phyloP scores from a whole-genome alignment of 192 early-diverging fungal genomes.

The Backusella morwellensis region DNA sequence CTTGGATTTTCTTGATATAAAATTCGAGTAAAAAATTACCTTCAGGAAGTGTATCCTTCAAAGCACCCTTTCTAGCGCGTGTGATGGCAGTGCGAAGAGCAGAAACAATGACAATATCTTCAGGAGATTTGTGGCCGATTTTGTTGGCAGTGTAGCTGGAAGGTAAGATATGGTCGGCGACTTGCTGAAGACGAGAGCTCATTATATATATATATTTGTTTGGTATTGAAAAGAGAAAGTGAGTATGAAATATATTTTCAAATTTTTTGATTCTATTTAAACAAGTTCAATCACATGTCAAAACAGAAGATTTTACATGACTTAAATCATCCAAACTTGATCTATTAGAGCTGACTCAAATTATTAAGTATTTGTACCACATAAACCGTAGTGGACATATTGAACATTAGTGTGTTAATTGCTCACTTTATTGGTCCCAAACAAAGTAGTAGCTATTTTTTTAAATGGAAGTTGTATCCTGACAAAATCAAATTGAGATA shows the following conservation, averaged over 20 bases:
- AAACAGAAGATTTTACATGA: neutral
- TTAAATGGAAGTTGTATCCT: neutral
- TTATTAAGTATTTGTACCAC: neutral
- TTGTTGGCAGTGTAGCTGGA: slow-evolving; percentile 45
- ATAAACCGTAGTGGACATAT: neutral
- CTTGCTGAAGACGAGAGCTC: slow-evolving; percentile 54
- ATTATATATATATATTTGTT: slow-evolving; percentile 22
- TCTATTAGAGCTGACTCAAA: slow-evolving; percentile 3
- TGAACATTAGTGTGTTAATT: neutral
- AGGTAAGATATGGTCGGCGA: slow-evolving; percentile 49
- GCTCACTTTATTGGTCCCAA: neutral
- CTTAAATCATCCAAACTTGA: neutral
- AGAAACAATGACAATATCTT: slow-evolving; percentile 92
- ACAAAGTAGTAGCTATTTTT: neutral
- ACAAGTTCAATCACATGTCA: neutral
- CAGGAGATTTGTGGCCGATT: slow-evolving; percentile 75
- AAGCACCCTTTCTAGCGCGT: slow-evolving; percentile 88
- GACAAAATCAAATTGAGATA: neutral
- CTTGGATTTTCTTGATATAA: neutral
- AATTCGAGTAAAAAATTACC: slow-evolving; percentile 15
- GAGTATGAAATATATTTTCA: neutral
- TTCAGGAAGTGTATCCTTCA: slow-evolving; percentile 87
- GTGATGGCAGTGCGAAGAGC: slow-evolving; percentile 89
- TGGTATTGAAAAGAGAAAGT: neutral
- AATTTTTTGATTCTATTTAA: neutral